Conservation (phyloP, 2,329 filamentous ascomycete genomes). For the Talaromyces amestolkiae region DNA sequence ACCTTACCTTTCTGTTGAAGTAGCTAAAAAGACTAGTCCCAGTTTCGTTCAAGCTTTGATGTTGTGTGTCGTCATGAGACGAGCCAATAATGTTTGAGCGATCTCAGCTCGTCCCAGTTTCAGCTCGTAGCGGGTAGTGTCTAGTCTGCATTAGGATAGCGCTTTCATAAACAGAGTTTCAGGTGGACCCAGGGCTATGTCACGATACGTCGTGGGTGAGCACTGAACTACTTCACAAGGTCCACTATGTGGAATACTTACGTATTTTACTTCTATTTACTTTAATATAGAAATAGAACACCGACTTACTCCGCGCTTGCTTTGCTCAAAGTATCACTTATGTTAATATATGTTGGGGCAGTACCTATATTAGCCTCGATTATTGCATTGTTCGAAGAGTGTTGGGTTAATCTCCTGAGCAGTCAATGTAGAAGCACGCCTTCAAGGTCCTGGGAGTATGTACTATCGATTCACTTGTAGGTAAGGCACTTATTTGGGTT, state of each 20-base stretch:
- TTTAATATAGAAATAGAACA: not conserved
- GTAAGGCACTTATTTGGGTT: not conserved
- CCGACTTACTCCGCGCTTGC: not conserved
- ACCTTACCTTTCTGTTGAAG: not conserved
- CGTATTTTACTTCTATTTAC: not conserved
- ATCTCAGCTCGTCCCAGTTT: not conserved
- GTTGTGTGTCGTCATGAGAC: not conserved
- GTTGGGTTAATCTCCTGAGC: not conserved
- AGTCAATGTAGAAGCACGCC: not conserved
- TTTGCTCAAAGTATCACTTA: not conserved
- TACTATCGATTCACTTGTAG: not conserved
- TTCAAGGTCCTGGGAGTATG: not conserved
- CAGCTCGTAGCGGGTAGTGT: not conserved
- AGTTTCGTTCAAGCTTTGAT: constrained; percentile 2
- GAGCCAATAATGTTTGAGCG: not conserved
- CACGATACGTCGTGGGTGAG: not conserved
- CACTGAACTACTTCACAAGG: not conserved
- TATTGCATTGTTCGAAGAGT: not conserved
- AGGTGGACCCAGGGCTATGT: not conserved
- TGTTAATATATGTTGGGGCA: not conserved
- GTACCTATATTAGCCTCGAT: not conserved
- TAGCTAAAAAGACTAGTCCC: constrained; percentile 1
- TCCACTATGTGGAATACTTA: not conserved
- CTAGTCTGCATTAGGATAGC: not conserved
- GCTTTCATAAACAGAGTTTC: not conserved